Conservation (phyloP, 2,329 filamentous ascomycete species). For the Talaromyces sp. region DNA sequence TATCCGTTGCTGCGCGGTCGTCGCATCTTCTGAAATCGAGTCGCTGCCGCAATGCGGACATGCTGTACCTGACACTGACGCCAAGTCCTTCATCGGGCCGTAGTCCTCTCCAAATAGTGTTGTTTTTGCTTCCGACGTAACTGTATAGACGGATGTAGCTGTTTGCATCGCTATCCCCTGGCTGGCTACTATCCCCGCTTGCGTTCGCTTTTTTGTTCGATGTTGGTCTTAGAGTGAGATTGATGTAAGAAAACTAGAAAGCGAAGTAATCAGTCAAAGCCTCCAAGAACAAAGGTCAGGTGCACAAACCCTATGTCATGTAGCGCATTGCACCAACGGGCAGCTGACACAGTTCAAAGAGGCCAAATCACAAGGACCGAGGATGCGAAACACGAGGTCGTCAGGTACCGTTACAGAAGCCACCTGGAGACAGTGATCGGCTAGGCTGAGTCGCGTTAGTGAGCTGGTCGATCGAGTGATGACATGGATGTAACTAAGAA, state of each 20-base stretch:
- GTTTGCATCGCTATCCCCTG: constrained; percentile 11
- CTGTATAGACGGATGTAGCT: constrained; percentile 3
- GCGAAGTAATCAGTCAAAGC: not conserved
- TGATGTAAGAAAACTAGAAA: not conserved
- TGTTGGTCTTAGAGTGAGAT: not conserved
- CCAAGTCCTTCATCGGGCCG: constrained; percentile 11
- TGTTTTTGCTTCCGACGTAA: constrained; percentile 9
- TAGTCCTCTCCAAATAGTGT: constrained; percentile 10
- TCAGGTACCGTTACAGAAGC: constrained; percentile 6
- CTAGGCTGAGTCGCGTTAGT: not conserved
- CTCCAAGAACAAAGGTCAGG: not conserved
- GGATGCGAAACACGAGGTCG: constrained; percentile 10
- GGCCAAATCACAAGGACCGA: constrained; percentile 7
- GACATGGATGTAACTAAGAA: not conserved
- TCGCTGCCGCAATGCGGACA: constrained; percentile 42
- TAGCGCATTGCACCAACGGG: constrained; percentile 6
- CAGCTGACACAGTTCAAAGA: constrained; percentile 3
- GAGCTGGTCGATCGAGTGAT: not conserved
- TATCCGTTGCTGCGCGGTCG: constrained; percentile 40
- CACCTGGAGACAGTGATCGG: not conserved
- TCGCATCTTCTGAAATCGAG: constrained; percentile 24
- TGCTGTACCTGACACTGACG: constrained; percentile 12
- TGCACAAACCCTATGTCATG: not conserved
- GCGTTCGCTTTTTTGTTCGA: not conserved
- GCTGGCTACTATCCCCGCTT: not conserved